Conservation (phyloP, 805 yeast genomes). For the Clavispora carvajalis region DNA sequence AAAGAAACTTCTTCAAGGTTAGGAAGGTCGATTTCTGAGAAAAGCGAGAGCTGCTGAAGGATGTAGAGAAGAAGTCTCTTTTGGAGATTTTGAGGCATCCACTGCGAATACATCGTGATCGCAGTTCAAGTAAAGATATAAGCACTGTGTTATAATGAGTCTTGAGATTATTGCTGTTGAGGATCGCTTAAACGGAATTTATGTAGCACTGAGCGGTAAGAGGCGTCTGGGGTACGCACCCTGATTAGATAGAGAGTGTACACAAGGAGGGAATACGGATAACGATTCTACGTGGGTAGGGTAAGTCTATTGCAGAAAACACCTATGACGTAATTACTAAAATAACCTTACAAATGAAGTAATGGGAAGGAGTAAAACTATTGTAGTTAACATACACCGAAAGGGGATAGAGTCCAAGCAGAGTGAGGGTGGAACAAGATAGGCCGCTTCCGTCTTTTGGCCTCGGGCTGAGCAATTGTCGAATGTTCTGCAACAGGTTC, state of each 20-base stretch:
- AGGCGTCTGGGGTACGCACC: slow-evolving; percentile 1
- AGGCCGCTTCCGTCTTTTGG: not conserved
- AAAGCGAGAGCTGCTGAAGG: slow-evolving; percentile 72
- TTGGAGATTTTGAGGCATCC: slow-evolving; percentile 86
- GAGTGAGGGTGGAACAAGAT: not conserved
- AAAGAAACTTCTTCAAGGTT: slow-evolving; percentile 73
- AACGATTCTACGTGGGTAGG: too few species aligned
- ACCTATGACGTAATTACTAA: too few species aligned
- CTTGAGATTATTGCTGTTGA: not conserved
- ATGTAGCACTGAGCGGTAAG: not conserved
- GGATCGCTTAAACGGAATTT: not conserved
- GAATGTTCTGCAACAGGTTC: not conserved
- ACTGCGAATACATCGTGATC: slow-evolving; percentile 21
- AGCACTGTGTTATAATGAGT: not conserved
- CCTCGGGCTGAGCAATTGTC: not conserved
- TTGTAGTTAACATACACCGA: not conserved
- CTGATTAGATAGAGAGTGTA: slow-evolving; percentile 1
- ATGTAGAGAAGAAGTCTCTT: slow-evolving; percentile 75
- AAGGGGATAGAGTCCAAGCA: not conserved
- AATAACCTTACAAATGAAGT: not conserved
- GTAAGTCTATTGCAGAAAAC: too few species aligned
- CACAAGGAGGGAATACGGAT: not conserved
- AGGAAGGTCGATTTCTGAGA: slow-evolving; percentile 76
- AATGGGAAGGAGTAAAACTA: not conserved
- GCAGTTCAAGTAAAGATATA: not conserved